These are phyloP conservation scores for Peronospora destructor DNA, from an alignment of 352 stramenopile species.

Conservation along the genomic window DNA sequence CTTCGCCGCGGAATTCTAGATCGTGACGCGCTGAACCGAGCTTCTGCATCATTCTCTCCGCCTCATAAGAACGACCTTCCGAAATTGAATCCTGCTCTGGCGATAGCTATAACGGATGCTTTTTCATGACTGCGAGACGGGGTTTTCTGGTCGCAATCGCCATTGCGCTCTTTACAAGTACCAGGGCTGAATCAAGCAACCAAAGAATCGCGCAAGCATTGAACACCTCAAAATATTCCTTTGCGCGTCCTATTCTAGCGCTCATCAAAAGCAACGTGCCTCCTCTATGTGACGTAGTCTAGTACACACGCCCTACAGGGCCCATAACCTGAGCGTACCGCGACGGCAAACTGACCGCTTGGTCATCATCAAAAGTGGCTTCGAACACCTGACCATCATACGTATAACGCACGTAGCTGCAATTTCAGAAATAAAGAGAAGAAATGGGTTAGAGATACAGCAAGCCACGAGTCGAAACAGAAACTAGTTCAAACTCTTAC, in stretches of 20 bases:
- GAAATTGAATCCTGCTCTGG: not conserved
- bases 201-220: conserved; percentile 7
- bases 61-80: conserved; percentile 11
- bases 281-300: conserved; percentile 10
- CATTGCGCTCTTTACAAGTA: conserved; percentile 37
- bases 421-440: conserved; percentile 4
- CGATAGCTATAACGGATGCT: conserved; percentile 33
- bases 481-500: conserved; percentile 28
- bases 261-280: not conserved
- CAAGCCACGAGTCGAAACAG: not conserved
- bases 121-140: conserved; percentile 35
- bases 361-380: conserved; percentile 71
- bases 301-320: conserved; percentile 55
- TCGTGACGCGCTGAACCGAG: conserved; percentile 26
- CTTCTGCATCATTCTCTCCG: conserved; percentile 16
- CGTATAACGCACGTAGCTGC: conserved; percentile 71
- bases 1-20: conserved; percentile 24
- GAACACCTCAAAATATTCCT: conserved; percentile 14
- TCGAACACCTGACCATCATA: conserved; percentile 71
- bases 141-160: conserved; percentile 50
- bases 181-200: not conserved
- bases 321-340: conserved; percentile 69
- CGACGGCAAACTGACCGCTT: conserved; percentile 65
- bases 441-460: not conserved
- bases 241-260: conserved; percentile 32